Conservation (phyloP, 2,329 filamentous ascomycete genomes). For the Trichophyton verrucosum region DNA sequence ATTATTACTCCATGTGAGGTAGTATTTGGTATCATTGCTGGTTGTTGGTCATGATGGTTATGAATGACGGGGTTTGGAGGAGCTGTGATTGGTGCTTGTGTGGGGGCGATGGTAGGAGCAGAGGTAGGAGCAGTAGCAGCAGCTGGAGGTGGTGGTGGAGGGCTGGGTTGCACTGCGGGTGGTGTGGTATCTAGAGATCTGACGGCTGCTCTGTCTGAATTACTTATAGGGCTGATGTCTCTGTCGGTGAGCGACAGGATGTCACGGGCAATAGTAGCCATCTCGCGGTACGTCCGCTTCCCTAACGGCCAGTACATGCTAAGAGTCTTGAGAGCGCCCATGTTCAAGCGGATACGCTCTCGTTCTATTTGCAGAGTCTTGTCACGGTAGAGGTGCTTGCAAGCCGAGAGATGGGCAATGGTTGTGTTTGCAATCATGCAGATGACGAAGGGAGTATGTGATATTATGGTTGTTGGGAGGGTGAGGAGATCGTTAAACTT, state of each 20-base stretch:
- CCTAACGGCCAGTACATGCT: conserved; percentile 26
- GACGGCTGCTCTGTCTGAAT: not conserved
- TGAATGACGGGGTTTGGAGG: not conserved
- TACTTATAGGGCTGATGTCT: conserved; percentile 6
- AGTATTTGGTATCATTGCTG: not conserved
- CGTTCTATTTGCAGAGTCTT: conserved; percentile 23
- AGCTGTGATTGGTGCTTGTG: not conserved
- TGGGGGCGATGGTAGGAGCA: too few species aligned
- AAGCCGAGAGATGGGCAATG: conserved; percentile 48
- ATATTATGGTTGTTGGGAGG: conserved; percentile 23
- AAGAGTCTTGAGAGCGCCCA: conserved; percentile 28
- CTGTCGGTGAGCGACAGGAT: conserved; percentile 14
- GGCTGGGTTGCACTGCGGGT: not conserved
- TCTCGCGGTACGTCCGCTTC: conserved; percentile 25
- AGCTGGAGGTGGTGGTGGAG: not conserved
- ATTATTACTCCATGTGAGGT: not conserved
- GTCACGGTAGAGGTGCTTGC: conserved; percentile 24
- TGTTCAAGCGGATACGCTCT: conserved; percentile 30
- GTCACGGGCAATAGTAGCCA: conserved; percentile 29
- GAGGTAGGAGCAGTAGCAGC: not conserved
- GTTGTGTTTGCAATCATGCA: conserved; percentile 32
- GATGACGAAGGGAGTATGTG: conserved; percentile 30
- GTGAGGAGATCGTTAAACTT: conserved; percentile 28
- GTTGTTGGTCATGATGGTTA: not conserved
- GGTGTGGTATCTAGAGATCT: not conserved